A percentile compares a stretch with the other conserved stretches of the same genome.
Evolutionary conservation across 2,329 filamentous ascomycete species (phyloP).

Genomic region (Exophiala alcalophila): DNA sequence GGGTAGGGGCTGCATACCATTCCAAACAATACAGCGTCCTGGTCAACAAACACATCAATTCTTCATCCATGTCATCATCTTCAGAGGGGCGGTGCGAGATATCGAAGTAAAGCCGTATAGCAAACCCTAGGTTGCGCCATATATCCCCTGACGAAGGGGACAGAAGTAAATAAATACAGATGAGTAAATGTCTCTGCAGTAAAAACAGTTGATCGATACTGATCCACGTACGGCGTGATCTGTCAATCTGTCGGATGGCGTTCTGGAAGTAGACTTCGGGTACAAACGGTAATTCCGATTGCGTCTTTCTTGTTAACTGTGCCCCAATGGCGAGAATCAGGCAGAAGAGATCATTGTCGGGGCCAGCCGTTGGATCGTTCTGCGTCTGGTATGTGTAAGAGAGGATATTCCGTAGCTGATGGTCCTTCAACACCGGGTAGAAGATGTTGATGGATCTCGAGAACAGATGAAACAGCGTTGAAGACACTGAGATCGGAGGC

Average conservation of each 20-base stretch:
- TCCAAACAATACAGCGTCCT: not conserved
- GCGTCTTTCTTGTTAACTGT: not conserved
- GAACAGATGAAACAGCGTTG: not conserved
- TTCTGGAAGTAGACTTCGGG: not conserved
- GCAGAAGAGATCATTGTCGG: not conserved
- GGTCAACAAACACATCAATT: not conserved
- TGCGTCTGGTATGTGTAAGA: not conserved
- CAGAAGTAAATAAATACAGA: not conserved
- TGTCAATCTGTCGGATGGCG: not conserved
- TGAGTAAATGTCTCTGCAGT: not conserved
- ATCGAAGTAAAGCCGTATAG: not conserved
- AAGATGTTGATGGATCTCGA: not conserved
- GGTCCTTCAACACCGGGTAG: not conserved
- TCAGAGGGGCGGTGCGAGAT: not conserved
- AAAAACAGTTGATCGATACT: not conserved
- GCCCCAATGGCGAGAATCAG: not conserved
- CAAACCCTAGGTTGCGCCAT: not conserved
- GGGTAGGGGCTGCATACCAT: not conserved
- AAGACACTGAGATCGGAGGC: not conserved
- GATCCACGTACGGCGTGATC: not conserved
- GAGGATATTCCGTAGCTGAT: not conserved
- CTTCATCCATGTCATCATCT: not conserved
- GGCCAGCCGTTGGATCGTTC: not conserved
- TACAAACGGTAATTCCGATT: not conserved
- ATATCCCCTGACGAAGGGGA: not conserved